Evolutionary conservation across 768 basidiomycete genomes (phyloP).

Genomic region (Artomyces pyxidatus): DNA sequence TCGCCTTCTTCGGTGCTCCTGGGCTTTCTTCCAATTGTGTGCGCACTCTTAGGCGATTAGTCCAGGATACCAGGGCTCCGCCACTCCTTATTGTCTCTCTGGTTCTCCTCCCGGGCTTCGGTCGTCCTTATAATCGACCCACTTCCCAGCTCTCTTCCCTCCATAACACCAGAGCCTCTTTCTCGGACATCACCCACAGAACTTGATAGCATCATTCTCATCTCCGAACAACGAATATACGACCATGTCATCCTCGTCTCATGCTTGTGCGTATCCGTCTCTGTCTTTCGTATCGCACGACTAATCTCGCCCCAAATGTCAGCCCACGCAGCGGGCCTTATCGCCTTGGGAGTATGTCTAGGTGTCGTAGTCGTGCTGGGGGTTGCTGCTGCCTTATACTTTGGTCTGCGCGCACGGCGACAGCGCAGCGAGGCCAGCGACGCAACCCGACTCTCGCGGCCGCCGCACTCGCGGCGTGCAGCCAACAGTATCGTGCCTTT

Average conservation of each 20-base stretch:
- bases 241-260: background rate
- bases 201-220: background rate
- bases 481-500: conserved; percentile 4
- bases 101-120: background rate
- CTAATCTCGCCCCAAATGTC: too few relatives aligned
- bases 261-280: background rate
- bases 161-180: background rate
- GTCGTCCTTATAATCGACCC: background rate
- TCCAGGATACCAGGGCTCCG: background rate
- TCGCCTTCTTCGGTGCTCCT: background rate
- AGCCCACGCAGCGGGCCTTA: background rate
- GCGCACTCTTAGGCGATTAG: too few relatives aligned
- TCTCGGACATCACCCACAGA: background rate
- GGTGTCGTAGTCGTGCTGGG: background rate
- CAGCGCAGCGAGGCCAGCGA: background rate
- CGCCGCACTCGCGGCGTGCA: background rate
- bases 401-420: background rate
- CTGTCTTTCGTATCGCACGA: too few relatives aligned
- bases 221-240: background rate
- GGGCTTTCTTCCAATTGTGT: background rate
- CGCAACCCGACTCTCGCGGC: background rate
- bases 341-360: background rate
- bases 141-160: background rate
- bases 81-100: background rate
- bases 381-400: background rate